phyloP scores from a whole-genome alignment of 805 yeast species.

The Candida tibetensis region DNA sequence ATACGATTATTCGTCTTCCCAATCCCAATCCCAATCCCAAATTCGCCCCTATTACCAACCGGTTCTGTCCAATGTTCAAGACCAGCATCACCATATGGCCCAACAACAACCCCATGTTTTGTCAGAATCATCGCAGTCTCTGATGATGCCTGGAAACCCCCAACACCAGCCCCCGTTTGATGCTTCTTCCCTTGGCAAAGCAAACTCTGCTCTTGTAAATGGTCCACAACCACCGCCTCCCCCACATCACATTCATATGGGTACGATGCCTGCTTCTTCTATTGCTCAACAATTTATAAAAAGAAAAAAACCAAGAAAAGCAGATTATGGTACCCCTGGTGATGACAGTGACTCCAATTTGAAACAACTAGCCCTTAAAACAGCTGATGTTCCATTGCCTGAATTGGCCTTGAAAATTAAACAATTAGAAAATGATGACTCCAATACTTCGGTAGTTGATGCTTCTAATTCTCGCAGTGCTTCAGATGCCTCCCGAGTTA shows the following conservation, averaged over 20 bases:
- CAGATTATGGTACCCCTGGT: conserved; percentile 30
- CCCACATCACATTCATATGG: too few relatives aligned
- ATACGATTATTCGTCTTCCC: conserved; percentile 3
- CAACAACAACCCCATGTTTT: background rate
- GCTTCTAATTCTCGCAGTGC: background rate
- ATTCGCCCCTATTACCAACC: conserved; percentile 2
- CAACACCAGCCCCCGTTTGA: conserved; percentile 3
- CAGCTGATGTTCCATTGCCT: conserved; percentile 34
- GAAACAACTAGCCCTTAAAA: conserved; percentile 35
- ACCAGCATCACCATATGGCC: conserved; percentile 1
- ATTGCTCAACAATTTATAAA: conserved; percentile 2
- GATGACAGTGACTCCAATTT: conserved; percentile 38
- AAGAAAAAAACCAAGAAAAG: conserved; percentile 26
- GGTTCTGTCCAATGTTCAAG: conserved; percentile 2
- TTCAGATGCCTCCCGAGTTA: conserved; percentile 6
- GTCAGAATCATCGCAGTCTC: background rate
- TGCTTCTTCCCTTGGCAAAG: background rate
- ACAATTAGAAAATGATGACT: conserved; percentile 34
- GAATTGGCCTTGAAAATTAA: conserved; percentile 46
- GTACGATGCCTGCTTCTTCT: background rate
- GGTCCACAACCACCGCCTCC: background rate
- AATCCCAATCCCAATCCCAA: too few relatives aligned
- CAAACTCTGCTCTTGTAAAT: background rate
- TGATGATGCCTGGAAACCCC: background rate
- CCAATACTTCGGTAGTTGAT: conserved; percentile 1